These are phyloP conservation scores for Entelexis paramagnoliae DNA, from an alignment of 1,139 yeast species.

Conservation along the genomic window DNA sequence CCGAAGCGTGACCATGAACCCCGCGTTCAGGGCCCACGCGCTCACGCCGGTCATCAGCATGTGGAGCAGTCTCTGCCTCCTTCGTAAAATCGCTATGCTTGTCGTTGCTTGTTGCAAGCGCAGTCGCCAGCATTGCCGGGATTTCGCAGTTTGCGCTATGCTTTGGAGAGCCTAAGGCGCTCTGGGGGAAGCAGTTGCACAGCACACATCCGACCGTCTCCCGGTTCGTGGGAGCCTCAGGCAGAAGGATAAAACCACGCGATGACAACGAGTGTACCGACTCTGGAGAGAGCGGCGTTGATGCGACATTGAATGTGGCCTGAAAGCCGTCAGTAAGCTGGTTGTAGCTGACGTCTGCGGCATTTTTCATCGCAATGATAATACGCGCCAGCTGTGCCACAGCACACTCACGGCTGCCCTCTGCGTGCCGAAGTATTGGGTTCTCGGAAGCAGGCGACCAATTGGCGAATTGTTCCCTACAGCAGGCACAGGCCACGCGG, in stretches of 20 bases:
- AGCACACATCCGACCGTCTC: constrained; percentile 8
- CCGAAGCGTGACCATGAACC: no score
- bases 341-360: neutral
- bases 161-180: neutral
- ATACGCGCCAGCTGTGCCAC: constrained; percentile 6
- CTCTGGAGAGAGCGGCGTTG: neutral
- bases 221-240: neutral
- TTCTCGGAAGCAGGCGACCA: neutral
- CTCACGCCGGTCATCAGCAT: no score
- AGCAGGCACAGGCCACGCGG: constrained; percentile 5
- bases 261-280: neutral
- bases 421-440: constrained; percentile 9
- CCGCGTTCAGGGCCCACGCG: no score
- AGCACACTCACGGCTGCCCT: neutral
- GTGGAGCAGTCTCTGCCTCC: no score
- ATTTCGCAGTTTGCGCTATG: neutral
- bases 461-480: neutral
- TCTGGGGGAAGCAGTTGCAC: constrained; percentile 10
- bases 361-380: neutral
- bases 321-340: neutral
- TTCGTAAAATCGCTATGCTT: no score
- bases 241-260: constrained; percentile 7
- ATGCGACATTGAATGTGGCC: neutral
- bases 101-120: no score
- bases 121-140: neutral